Evolutionary conservation across 2,329 filamentous ascomycete genomes (phyloP).

Genomic region (Endoconidiophora laricicola): DNA sequence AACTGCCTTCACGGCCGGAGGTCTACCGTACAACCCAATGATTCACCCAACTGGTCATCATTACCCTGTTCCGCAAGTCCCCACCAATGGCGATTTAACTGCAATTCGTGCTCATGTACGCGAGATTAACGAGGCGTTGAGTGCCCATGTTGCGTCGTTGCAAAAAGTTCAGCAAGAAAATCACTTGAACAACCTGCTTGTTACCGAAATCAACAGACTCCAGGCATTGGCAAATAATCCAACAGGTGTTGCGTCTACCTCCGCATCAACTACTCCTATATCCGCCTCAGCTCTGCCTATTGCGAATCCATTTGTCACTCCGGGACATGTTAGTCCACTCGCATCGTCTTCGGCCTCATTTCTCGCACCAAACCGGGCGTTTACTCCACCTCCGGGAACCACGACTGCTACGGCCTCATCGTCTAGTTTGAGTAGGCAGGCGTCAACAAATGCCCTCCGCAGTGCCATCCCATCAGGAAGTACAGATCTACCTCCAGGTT

Average conservation of each 20-base stretch:
- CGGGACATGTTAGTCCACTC: conserved; percentile 11
- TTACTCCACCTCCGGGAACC: conserved; percentile 3
- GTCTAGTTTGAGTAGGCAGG: conserved; percentile 1
- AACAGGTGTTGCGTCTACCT: conserved; percentile 44
- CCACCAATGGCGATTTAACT: conserved; percentile 7
- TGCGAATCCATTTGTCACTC: conserved; percentile 2
- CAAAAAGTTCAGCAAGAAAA: conserved; percentile 50
- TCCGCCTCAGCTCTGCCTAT: not conserved
- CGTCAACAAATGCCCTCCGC: conserved; percentile 12
- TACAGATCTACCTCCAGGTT: conserved; percentile 43
- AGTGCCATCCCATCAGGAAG: conserved; percentile 41
- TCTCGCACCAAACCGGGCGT: conserved; percentile 14
- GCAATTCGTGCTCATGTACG: conserved; percentile 16
- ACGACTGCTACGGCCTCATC: conserved; percentile 4
- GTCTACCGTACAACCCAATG: not conserved
- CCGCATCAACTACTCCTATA: conserved; percentile 19
- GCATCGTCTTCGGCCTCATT: conserved; percentile 13
- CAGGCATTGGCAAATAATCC: conserved; percentile 24
- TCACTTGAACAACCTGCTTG: conserved; percentile 47
- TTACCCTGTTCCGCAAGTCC: conserved; percentile 1
- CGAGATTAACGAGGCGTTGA: conserved; percentile 15
- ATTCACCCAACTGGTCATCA: not conserved
- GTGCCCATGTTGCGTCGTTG: conserved; percentile 18
- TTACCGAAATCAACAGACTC: conserved; percentile 37
- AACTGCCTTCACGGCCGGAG: not conserved